Evolutionary conservation across 108 stramenopile genomes (phyloP).

Genomic region (Nannochloropsis salina): DNA sequence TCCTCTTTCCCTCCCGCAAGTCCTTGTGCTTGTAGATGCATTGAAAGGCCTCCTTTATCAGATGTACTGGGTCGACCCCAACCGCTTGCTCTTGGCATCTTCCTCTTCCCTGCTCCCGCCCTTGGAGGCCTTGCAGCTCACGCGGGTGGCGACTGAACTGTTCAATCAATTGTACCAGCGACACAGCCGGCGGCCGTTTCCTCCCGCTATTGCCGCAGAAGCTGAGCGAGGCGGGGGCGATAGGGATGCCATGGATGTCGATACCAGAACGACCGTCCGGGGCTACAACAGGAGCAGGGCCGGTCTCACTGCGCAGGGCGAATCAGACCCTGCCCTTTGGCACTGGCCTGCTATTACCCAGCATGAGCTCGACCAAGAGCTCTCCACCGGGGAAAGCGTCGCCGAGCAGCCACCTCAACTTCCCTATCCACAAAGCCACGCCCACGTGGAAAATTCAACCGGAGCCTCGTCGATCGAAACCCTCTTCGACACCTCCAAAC

Average conservation of each 20-base stretch:
- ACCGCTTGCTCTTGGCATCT: neutral
- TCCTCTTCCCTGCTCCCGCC: neutral
- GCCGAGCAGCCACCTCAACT: neutral
- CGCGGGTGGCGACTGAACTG: slow-evolving; percentile 36
- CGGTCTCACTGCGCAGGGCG: neutral
- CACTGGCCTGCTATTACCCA: neutral
- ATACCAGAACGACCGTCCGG: neutral
- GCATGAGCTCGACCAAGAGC: neutral
- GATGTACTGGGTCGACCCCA: neutral
- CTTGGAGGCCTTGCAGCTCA: slow-evolving; percentile 28
- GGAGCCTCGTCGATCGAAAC: too few species aligned
- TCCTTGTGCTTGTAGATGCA: neutral
- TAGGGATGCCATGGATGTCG: too few species aligned
- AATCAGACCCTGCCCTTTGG: slow-evolving; percentile 10
- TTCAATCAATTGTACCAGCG: slow-evolving; percentile 48
- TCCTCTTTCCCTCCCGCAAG: slow-evolving; percentile 31
- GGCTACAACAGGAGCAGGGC: neutral
- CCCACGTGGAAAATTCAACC: too few species aligned
- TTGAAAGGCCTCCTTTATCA: neutral
- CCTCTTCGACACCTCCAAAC: neutral
- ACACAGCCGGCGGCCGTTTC: slow-evolving; percentile 28
- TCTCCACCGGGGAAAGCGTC: neutral
- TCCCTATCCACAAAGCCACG: neutral
- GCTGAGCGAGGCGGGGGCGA: neutral
- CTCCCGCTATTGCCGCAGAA: neutral